phyloP scores from a whole-genome alignment of 305 asterid species.

The Solanum hybrid region DNA sequence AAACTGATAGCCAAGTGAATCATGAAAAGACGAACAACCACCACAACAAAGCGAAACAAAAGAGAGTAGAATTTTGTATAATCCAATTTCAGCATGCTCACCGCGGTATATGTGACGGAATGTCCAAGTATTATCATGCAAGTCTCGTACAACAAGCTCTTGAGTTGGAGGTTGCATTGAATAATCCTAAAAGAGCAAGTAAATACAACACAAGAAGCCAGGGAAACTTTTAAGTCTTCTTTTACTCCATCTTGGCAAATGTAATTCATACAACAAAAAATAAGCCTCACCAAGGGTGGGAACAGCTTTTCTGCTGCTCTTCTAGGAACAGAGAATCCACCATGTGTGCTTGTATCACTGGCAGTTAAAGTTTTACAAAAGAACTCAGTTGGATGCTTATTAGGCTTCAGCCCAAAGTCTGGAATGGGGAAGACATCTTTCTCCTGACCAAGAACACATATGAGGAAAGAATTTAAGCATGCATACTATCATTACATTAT shows the following conservation, averaged over 20 bases:
- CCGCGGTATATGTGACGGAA: conserved; percentile 93
- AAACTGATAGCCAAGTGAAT: not conserved
- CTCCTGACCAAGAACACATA: conserved; percentile 41
- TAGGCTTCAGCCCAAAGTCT: conserved; percentile 61
- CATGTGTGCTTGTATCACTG: conserved; percentile 94
- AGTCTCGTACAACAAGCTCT: conserved; percentile 87
- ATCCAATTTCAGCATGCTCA: conserved; percentile 14
- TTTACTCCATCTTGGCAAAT: not conserved
- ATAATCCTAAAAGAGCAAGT: conserved; percentile 44
- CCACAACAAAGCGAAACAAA: not conserved
- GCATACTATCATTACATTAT: not conserved
- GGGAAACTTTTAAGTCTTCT: not conserved
- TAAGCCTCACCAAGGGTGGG: conserved; percentile 59
- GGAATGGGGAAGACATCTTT: conserved; percentile 83
- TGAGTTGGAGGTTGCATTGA: conserved; percentile 92
- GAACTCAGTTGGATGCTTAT: conserved; percentile 86
- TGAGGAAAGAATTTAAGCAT: not conserved
- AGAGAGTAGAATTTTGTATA: not conserved
- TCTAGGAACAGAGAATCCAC: conserved; percentile 92
- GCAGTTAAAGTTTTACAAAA: conserved; percentile 92
- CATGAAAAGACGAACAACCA: not conserved
- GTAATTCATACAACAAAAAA: not conserved
- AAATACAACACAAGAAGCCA: not conserved
- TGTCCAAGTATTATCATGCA: conserved; percentile 89
- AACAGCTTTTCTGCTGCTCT: conserved; percentile 94